Conservation (phyloP, 148 eudicot genomes). For the Bassia scoparia region DNA sequence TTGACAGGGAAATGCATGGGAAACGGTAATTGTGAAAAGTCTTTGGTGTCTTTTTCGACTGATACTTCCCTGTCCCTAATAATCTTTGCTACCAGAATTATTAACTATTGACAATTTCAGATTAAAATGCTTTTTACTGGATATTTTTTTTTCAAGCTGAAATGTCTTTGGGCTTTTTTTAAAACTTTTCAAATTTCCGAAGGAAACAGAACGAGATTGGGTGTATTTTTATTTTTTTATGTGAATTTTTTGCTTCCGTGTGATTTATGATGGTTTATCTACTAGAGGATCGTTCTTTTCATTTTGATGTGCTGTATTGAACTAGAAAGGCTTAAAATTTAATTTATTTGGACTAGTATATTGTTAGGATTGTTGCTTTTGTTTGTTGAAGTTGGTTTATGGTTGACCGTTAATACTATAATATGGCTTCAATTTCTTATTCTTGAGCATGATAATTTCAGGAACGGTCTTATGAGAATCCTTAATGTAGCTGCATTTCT, state of each 20-base stretch:
- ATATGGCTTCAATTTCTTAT: background rate
- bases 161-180: background rate
- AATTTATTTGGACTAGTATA: background rate
- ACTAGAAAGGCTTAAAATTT: background rate
- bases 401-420: too few relatives aligned
- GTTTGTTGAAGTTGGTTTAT: constrained; percentile 1
- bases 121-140: background rate
- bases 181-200: too few relatives aligned
- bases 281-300: too few relatives aligned
- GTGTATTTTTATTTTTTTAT: too few relatives aligned
- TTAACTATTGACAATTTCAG: too few relatives aligned
- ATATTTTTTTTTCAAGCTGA: background rate
- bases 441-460: constrained; percentile 15
- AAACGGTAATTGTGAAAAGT: constrained; percentile 42
- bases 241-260: too few relatives aligned
- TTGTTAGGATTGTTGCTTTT: background rate
- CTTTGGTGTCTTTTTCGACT: background rate
- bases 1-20: constrained; percentile 80
- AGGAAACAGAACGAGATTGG: too few relatives aligned
- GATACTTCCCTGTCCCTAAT: background rate
- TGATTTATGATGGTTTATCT: too few relatives aligned
- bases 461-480: constrained; percentile 83
- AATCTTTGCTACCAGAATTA: background rate
- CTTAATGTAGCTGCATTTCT: constrained; percentile 82
- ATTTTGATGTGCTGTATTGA: background rate